Base-by-base conservation (phyloP, 179 eudicot genomes). In the Carnegiea gigantea region DNA sequence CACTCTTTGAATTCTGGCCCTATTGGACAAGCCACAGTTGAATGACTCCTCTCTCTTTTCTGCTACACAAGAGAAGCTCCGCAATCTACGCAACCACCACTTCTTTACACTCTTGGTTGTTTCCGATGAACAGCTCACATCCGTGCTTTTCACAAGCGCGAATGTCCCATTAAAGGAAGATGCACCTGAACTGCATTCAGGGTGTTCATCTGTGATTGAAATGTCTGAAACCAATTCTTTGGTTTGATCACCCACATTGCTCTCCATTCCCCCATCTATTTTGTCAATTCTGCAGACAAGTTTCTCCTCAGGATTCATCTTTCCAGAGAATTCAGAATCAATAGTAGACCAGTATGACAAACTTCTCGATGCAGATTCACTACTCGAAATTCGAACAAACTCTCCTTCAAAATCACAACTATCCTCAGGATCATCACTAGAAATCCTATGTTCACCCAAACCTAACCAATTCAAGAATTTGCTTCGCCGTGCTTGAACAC, bases 401-500 rank as follows among this genome's bases (percentile, higher is more conserved):
- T 73, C 85, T 75, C 78, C 84, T 30, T 54, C 84, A 18, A 67
- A 71, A 70, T 46, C 86, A 53, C 77, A 77, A 77, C 83, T 72
- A 23, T 78, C 80, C 33, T 86, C 84, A 53, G 30, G 73, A 80
- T 74, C 75, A 68, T 86, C 77, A 83, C 59, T 83, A 18, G 82
- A 59, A 38, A 44, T 33, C 71, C 28, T 81, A 28, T 70, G 48
- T 43, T 77, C 86, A 86, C 68, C 84, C 74, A 83, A 33, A 54
- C 90, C 97, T 85, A 94, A 87, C 85, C 83, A 84, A 17, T 86
- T 82, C n/a, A 89, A 82, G 90, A 95, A 96, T 77, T 88, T 87
- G 74, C 84, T 83, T 0, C 96, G 86, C 60, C 97, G 92, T 38
- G 94, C 86, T 48, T 88, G 80, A 79, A 94, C 93, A 81, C 98